Evolutionary conservation across 1,284 basidiomycete species (phyloP).

Genomic region (Sanghuangporus weigelae): DNA sequence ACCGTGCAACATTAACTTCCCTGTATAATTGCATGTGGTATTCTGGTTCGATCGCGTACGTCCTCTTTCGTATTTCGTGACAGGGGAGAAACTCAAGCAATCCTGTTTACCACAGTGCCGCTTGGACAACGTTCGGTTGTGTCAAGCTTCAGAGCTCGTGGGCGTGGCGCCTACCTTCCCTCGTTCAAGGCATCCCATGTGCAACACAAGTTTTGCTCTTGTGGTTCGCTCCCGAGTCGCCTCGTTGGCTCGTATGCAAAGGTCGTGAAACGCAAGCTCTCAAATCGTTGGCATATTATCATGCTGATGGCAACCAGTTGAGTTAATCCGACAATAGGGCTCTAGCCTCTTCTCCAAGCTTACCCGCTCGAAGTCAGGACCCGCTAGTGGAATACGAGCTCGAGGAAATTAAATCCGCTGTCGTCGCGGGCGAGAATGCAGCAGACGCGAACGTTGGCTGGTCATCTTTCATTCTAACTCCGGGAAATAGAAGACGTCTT

Average conservation of each 20-base stretch:
- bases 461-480: slow-evolving; percentile 50
- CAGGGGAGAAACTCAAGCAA: slow-evolving; percentile 4
- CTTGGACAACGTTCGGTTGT: slow-evolving; percentile 73
- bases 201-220: slow-evolving; percentile 55
- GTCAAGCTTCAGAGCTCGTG: slow-evolving; percentile 58
- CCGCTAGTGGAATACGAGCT: slow-evolving; percentile 68
- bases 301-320: slow-evolving; percentile 59
- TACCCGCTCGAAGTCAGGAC: slow-evolving; percentile 40
- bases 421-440: slow-evolving; percentile 48
- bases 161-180: slow-evolving; percentile 73
- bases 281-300: slow-evolving; percentile 62
- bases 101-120: slow-evolving; percentile 40
- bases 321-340: slow-evolving; percentile 13
- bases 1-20: slow-evolving; percentile 68
- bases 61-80: slow-evolving; percentile 18
- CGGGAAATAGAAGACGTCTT: slow-evolving; percentile 65
- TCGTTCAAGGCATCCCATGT: slow-evolving; percentile 60
- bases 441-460: slow-evolving; percentile 54
- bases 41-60: slow-evolving; percentile 65
- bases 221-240: slow-evolving; percentile 63
- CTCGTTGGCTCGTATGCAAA: slow-evolving; percentile 64
- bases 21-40: slow-evolving; percentile 80
- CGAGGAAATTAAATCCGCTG: slow-evolving; percentile 68
- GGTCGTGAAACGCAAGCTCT: slow-evolving; percentile 58
- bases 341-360: not conserved